These are phyloP conservation scores for Cylindrodendrum hubeiense DNA, from an alignment of 2,329 filamentous ascomycete species.

Conservation along the genomic window DNA sequence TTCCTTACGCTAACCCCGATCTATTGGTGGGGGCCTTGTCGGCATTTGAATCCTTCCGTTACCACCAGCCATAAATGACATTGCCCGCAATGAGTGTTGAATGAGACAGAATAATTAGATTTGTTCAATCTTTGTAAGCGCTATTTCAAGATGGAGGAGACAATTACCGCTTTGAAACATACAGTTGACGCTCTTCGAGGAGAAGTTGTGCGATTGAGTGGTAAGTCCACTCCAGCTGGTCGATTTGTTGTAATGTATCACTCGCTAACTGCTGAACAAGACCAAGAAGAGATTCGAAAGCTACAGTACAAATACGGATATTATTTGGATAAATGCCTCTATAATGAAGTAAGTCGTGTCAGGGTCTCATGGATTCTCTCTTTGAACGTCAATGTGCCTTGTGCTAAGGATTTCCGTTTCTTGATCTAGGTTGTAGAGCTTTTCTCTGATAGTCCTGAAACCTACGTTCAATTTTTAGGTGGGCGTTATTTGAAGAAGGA, in stretches of 20 bases:
- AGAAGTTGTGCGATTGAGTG: constrained; percentile 15
- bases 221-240: not conserved
- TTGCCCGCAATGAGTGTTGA: not conserved
- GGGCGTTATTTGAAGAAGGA: constrained; percentile 12
- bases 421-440: constrained; percentile 11
- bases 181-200: constrained; percentile 5
- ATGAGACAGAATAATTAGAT: not conserved
- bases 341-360: constrained; percentile 3
- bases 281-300: constrained; percentile 22
- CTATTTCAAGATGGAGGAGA: constrained; percentile 3
- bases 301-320: constrained; percentile 26
- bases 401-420: not conserved
- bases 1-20: not conserved
- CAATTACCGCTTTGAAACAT: not conserved
- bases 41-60: not conserved
- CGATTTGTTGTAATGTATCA: not conserved
- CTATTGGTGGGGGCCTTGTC: not conserved
- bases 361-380: not conserved
- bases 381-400: not conserved
- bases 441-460: constrained; percentile 14
- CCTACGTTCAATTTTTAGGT: constrained; percentile 19
- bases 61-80: not conserved
- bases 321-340: constrained; percentile 26
- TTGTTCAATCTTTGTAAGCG: not conserved
- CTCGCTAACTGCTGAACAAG: not conserved